These are phyloP conservation scores for Omphalea diandra DNA, from an alignment of 441 rosid genomes.

Conservation along the genomic window DNA sequence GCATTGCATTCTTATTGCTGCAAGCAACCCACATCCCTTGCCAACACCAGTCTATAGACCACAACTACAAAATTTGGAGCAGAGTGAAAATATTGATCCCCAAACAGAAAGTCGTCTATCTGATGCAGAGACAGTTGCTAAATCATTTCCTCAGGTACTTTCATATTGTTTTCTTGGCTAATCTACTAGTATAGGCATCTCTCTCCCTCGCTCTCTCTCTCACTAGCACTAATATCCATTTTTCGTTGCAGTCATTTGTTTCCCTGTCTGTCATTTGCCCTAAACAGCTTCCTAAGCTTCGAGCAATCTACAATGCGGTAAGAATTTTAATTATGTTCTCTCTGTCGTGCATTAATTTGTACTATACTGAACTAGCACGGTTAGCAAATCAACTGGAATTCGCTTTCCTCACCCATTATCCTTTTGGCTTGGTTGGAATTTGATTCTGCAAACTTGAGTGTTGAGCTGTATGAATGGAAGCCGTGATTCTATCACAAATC, in stretches of 20 bases:
- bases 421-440: not conserved
- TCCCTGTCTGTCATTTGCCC: constrained; percentile 92
- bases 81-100: constrained; percentile 54
- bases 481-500: not conserved
- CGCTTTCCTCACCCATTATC: constrained; percentile 1
- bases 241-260: constrained; percentile 65
- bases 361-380: not conserved
- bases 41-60: constrained; percentile 96
- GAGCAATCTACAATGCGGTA: constrained; percentile 80
- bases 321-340: constrained; percentile 34
- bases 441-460: constrained; percentile 6
- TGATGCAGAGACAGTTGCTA: constrained; percentile 92
- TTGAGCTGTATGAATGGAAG: not conserved
- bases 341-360: not conserved
- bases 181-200: constrained; percentile 9
- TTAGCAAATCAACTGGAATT: not conserved
- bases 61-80: constrained; percentile 59
- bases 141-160: constrained; percentile 68
- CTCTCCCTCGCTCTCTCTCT: constrained; percentile 4
- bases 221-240: constrained; percentile 26
- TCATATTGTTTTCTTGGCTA: constrained; percentile 15
- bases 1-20: constrained; percentile 89
- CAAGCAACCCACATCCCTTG: constrained; percentile 88
- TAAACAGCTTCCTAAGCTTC: constrained; percentile 86
- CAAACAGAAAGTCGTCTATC: constrained; percentile 73